Conservation (phyloP, 1,139 yeast genomes). For the Schwanniomyces etchellsii region DNA sequence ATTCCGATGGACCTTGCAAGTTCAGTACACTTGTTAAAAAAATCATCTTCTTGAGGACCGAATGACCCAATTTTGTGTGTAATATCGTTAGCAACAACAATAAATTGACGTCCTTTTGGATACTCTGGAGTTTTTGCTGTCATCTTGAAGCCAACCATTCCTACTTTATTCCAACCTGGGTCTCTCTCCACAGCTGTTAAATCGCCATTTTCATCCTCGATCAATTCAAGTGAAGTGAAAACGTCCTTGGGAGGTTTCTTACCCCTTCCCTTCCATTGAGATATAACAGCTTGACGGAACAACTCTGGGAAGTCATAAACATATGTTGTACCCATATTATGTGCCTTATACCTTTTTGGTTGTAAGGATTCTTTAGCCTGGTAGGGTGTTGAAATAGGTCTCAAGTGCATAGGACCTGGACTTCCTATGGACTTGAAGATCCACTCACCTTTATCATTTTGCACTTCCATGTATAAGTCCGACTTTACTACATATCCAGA, state of each 20-base stretch:
- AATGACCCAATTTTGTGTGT: constrained; percentile 97
- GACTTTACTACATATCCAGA: constrained; percentile 96
- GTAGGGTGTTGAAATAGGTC: constrained; percentile 92
- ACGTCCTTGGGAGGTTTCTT: constrained; percentile 73
- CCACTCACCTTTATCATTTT: constrained; percentile 91
- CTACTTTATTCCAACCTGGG: constrained; percentile 91
- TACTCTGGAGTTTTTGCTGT: constrained; percentile 94
- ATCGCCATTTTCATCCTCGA: constrained; percentile 71
- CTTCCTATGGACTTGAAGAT: constrained; percentile 90
- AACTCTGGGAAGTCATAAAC: constrained; percentile 98
- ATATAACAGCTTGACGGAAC: constrained; percentile 85
- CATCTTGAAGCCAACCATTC: constrained; percentile 96
- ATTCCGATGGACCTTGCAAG: constrained; percentile 85
- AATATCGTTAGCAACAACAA: constrained; percentile 92
- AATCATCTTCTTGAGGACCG: constrained; percentile 94
- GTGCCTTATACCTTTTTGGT: constrained; percentile 98
- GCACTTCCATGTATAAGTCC: constrained; percentile 89
- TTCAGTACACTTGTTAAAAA: constrained; percentile 89
- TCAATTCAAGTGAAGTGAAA: constrained; percentile 75
- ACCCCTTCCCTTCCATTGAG: constrained; percentile 74
- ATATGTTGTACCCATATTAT: constrained; percentile 95
- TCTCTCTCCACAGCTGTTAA: constrained; percentile 89
- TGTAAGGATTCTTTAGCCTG: constrained; percentile 97
- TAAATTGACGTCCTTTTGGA: constrained; percentile 91
- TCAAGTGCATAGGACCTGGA: constrained; percentile 95